A percentile compares a stretch with the other conserved stretches of the same genome.
Evolutionary conservation across 2,329 filamentous ascomycete species (phyloP).

Genomic region (Trichoderma koningii): DNA sequence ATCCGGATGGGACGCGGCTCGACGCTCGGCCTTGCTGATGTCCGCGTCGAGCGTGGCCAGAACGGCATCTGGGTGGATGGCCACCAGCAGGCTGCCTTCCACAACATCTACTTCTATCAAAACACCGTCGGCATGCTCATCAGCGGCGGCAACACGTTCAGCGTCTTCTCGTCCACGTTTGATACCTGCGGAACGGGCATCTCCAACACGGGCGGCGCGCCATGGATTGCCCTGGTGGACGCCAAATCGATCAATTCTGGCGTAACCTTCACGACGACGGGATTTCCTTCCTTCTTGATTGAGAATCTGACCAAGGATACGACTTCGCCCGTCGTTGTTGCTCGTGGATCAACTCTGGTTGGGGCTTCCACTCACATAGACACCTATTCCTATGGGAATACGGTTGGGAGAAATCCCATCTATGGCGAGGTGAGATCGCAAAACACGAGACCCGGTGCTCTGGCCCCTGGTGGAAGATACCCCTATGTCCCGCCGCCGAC

Average conservation of each 20-base stretch:
- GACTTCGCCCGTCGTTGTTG: slow-evolving; percentile 40
- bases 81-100: slow-evolving; percentile 49
- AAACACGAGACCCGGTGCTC: slow-evolving; percentile 39
- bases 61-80: slow-evolving; percentile 48
- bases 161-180: slow-evolving; percentile 45
- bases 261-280: slow-evolving; percentile 42
- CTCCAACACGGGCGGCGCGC: slow-evolving; percentile 41
- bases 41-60: slow-evolving; percentile 46
- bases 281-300: slow-evolving; percentile 46
- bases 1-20: slow-evolving; percentile 46
- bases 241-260: slow-evolving; percentile 47
- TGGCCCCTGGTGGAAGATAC: slow-evolving; percentile 44
- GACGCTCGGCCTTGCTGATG: slow-evolving; percentile 45
- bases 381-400: slow-evolving; percentile 48
- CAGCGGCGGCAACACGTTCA: slow-evolving; percentile 43
- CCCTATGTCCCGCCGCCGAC: slow-evolving; percentile 44
- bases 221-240: slow-evolving; percentile 47
- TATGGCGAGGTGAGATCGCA: slow-evolving; percentile 41
- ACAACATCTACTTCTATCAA: slow-evolving; percentile 48
- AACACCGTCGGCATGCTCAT: slow-evolving; percentile 43
- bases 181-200: slow-evolving; percentile 44
- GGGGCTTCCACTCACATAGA: slow-evolving; percentile 39
- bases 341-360: slow-evolving; percentile 39
- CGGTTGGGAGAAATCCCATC: slow-evolving; percentile 43
- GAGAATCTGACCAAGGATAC: slow-evolving; percentile 49